Percentiles rank a stretch among this genome's conserved stretches.
phyloP scores from a whole-genome alignment of 352 stramenopile species.

The Phytophthora tubulina region DNA sequence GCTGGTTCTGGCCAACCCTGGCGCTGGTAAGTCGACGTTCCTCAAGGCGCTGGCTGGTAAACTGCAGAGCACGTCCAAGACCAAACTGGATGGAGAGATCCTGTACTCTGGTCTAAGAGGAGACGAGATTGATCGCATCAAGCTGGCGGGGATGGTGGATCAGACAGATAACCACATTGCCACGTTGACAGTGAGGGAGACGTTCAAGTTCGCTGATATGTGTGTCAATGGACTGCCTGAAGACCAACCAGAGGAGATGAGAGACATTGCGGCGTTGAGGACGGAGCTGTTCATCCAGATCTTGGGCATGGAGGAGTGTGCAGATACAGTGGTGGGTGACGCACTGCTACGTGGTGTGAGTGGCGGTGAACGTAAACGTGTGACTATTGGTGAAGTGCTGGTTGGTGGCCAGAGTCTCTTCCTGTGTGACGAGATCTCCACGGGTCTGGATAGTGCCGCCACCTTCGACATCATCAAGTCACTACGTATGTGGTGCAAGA shows the following conservation, averaged over 20 bases:
- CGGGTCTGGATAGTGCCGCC: constrained; percentile 92
- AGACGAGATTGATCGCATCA: constrained; percentile 71
- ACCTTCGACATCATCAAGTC: constrained; percentile 87
- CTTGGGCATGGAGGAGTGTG: constrained; percentile 89
- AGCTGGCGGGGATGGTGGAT: constrained; percentile 71
- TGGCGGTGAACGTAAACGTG: constrained; percentile 88
- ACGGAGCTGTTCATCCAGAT: constrained; percentile 75
- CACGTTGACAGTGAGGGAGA: constrained; percentile 38
- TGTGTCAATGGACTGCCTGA: constrained; percentile 56
- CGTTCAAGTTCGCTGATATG: constrained; percentile 44
- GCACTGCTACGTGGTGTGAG: constrained; percentile 83
- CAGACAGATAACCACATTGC: constrained; percentile 44
- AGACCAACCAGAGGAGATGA: constrained; percentile 75
- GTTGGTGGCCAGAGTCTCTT: constrained; percentile 76
- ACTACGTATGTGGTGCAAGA: constrained; percentile 57
- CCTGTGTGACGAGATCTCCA: constrained; percentile 94
- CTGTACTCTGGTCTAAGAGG: constrained; percentile 65
- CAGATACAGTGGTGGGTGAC: constrained; percentile 94
- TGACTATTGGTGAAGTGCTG: constrained; percentile 94
- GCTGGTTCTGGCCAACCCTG: constrained; percentile 78
- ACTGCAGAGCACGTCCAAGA: constrained; percentile 53
- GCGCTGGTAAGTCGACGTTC: constrained; percentile 82
- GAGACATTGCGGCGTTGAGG: constrained; percentile 64
- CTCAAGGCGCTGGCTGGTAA: constrained; percentile 79
- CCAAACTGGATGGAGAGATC: constrained; percentile 59